phyloP scores from a whole-genome alignment of 768 basidiomycete genomes.

The Gyrodon lividus region DNA sequence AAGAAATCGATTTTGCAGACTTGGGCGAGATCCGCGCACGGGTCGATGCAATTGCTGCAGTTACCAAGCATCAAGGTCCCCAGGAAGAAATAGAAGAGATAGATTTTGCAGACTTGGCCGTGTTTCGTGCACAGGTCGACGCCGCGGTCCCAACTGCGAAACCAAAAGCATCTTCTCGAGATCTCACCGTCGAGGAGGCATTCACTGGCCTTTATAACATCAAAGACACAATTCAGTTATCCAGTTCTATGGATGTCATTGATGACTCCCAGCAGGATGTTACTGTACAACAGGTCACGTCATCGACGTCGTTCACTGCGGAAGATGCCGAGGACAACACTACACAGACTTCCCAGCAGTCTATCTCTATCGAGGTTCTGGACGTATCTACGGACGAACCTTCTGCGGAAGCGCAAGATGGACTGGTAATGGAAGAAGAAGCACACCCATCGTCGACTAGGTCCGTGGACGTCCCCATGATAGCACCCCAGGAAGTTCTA shows the following conservation, averaged over 20 bases:
- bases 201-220: constrained; percentile 39
- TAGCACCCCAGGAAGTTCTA: neutral
- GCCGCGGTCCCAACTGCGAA: constrained; percentile 10
- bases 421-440: neutral
- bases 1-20: constrained; percentile 69
- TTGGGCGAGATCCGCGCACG: constrained; percentile 45
- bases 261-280: no score
- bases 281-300: neutral
- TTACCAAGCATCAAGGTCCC: neutral
- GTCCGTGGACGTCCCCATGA: neutral
- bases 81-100: constrained; percentile 46
- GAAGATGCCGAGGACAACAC: constrained; percentile 3
- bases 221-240: neutral
- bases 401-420: neutral
- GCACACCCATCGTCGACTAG: no score
- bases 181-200: constrained; percentile 30
- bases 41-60: constrained; percentile 33
- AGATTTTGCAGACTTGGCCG: constrained; percentile 60
- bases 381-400: neutral
- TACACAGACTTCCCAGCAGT: constrained; percentile 4
- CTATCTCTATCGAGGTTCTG: constrained; percentile 8
- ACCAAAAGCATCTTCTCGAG: constrained; percentile 7
- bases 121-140: constrained; percentile 42
- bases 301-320: neutral
- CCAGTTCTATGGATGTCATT: neutral